Base-by-base conservation (phyloP, 2,329 filamentous ascomycete genomes). In the Phaeosphaeriaceae sp. region DNA sequence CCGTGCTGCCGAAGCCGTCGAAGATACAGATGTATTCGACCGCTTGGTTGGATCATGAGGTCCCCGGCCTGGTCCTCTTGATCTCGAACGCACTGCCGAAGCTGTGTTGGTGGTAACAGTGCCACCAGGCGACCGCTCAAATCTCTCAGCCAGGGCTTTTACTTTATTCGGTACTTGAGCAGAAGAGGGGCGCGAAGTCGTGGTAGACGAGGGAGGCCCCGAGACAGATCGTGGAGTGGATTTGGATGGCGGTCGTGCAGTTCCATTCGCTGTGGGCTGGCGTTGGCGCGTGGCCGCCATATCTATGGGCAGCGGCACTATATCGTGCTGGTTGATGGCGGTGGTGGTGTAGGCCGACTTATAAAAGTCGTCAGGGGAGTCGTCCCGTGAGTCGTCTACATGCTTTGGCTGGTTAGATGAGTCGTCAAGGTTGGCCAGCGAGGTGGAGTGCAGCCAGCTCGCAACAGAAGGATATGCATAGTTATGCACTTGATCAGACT, bases 391-490 rank as follows among this genome's bases (percentile, higher is more conserved):
- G 46, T 60, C 57, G 46, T 58, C 59, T 42, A 23, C 36, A 42
- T 47, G 28, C 39, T 43, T 37, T 41, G 35, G 28, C 29, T 35
- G 28, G 11, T 28, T 5, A 45, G 50, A 7, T 7, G 2, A 33
- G 48, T 50, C 50, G 50, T 67, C 60, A 43, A 62, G 42, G 38
- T 62, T 60, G 32, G 64, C 66, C 48, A 66, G 54, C 57, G 63
- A 63, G 42, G 67, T 71, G 32, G 68, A 68, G 43, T 71, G 67
- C 52, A 73, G 65, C 66, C 67, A 71, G 58, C 61, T 67, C 46
- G 60, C 63, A 47, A 71, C 65, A 48, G 50, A 56, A 48, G 64
- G 62, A 51, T 62, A 69, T 61, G 65, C 64, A 63, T 64, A 68
- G 43, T 64, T 61, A 55, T 64, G 61, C 61, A 61, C 52, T 36